phyloP scores from a whole-genome alignment of 768 basidiomycete genomes.

The Pholiota conissans region DNA sequence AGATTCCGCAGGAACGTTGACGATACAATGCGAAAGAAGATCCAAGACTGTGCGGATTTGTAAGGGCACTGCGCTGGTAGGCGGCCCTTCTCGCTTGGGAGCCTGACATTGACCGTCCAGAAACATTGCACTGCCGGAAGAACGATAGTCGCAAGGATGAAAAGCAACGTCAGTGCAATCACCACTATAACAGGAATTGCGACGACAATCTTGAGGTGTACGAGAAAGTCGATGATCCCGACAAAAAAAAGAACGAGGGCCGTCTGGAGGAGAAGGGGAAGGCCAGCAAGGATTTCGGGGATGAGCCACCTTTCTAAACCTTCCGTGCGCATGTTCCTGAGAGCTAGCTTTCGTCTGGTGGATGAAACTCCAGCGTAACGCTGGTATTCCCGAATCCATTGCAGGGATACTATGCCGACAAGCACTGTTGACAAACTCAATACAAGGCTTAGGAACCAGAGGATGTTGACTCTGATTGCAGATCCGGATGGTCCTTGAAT shows the following conservation, averaged over 20 bases:
- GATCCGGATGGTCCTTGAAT: not conserved
- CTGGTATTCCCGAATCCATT: not conserved
- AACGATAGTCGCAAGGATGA: not conserved
- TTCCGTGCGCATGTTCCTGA: not conserved
- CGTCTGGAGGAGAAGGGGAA: not conserved
- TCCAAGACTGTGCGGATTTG: not conserved
- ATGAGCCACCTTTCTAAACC: not conserved
- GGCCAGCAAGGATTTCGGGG: not conserved
- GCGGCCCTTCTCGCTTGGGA: not conserved
- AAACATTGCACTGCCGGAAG: not conserved
- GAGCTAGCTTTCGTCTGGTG: not conserved
- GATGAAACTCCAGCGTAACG: not conserved
- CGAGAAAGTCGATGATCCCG: not conserved
- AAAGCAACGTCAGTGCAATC: not conserved
- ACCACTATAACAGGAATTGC: not conserved
- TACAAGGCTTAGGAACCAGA: not conserved
- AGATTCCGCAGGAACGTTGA: not conserved
- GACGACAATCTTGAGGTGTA: not conserved
- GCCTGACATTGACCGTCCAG: not conserved
- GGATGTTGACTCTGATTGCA: not conserved
- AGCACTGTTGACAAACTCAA: not conserved
- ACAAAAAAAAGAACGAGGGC: not conserved
- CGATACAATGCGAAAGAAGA: not conserved
- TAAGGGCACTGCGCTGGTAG: not conserved
- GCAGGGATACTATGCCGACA: not conserved